Evolutionary conservation across 1,139 yeast genomes (phyloP).

Genomic region (Taphrina betulina): DNA sequence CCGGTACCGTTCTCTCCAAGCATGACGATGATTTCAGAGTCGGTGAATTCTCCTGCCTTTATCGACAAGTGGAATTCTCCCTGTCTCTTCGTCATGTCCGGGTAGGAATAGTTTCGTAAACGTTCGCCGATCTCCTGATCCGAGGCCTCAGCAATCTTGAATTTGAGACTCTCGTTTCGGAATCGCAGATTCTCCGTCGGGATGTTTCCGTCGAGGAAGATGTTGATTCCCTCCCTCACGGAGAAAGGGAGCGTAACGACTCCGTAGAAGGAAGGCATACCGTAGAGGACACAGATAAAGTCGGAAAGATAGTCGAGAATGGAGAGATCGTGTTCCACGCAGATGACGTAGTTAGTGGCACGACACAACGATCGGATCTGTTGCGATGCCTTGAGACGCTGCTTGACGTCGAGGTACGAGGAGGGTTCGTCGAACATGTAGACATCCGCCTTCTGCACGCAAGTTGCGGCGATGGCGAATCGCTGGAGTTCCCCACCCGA

Average conservation of each 20-base stretch:
- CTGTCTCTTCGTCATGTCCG: conserved; percentile 81
- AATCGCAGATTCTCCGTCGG: conserved; percentile 96
- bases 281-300: conserved; percentile 91
- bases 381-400: conserved; percentile 95
- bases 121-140: conserved; percentile 76
- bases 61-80: conserved; percentile 88
- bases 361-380: conserved; percentile 80
- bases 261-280: conserved; percentile 97
- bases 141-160: conserved; percentile 88
- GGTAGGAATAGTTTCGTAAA: conserved; percentile 73
- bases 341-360: conserved; percentile 75
- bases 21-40: conserved; percentile 96
- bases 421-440: conserved; percentile 99
- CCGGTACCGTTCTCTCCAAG: conserved; percentile 99
- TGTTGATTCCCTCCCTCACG: conserved; percentile 97
- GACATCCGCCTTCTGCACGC: conserved; percentile 91
- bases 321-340: conserved; percentile 97
- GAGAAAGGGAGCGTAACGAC: conserved; percentile 94
- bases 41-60: conserved; percentile 85
- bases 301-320: conserved; percentile 95
- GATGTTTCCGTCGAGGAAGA: conserved; percentile 95
- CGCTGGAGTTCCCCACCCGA: conserved; percentile 99
- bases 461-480: conserved; percentile 95
- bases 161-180: conserved; percentile 91
- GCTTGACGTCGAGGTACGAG: conserved; percentile 95